A percentile compares a stretch with the other conserved stretches of the same genome.
These are phyloP conservation scores for Scalesia atractyloides DNA, from an alignment of 129 eudicot species.

Conservation along the genomic window DNA sequence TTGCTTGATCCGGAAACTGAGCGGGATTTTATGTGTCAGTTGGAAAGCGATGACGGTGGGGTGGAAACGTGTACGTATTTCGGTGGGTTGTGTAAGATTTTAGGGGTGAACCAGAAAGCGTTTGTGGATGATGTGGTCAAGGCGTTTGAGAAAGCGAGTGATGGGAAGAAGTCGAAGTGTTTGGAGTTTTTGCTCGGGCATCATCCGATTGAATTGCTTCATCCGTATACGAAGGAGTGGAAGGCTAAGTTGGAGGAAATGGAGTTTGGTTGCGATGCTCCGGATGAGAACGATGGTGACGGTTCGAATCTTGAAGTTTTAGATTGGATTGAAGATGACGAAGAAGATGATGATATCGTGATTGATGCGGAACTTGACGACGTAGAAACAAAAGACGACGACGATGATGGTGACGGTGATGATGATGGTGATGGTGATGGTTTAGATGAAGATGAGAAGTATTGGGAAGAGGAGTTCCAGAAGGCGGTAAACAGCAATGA, in stretches of 20 bases:
- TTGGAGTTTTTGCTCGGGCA: conserved; percentile 69
- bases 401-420: conserved; percentile 6
- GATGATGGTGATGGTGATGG: conserved; percentile 28
- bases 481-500: conserved; percentile 73
- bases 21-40: conserved; percentile 64
- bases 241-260: conserved; percentile 86
- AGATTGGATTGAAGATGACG: conserved; percentile 85
- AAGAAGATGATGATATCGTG: conserved; percentile 43
- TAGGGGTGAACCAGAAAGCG: conserved; percentile 70
- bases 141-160: conserved; percentile 76
- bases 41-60: conserved; percentile 74
- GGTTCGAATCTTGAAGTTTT: conserved; percentile 37
- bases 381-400: conserved; percentile 33
- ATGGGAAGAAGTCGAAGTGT: conserved; percentile 80
- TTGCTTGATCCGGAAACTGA: conserved; percentile 84
- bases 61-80: conserved; percentile 80
- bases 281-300: conserved; percentile 69
- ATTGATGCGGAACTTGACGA: conserved; percentile 44
- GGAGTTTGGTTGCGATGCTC: conserved; percentile 99
- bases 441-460: conserved; percentile 64
- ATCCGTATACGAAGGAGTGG: conserved; percentile 96
- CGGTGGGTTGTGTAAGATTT: conserved; percentile 82
- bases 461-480: conserved; percentile 87
- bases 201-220: conserved; percentile 81
- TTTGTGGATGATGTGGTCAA: conserved; percentile 96